Percentiles rank a stretch among this genome's conserved stretches.
phyloP scores from a whole-genome alignment of 106 monocot species.

The Acorus gramineus region DNA sequence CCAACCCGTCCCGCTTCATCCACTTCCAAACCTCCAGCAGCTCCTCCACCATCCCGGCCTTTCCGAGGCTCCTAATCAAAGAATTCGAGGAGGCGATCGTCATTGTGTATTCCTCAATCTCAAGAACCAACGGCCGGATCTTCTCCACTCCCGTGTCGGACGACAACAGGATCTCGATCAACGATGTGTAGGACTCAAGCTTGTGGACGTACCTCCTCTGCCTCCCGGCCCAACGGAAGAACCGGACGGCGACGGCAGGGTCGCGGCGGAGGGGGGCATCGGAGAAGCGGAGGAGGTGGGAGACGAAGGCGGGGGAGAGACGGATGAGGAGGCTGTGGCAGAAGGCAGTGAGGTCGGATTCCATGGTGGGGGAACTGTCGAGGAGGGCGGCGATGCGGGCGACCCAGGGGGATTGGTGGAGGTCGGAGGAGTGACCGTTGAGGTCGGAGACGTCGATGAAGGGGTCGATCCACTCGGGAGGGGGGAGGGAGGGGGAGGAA shows the following conservation, averaged over 20 bases:
- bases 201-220: constrained; percentile 34
- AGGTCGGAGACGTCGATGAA: constrained; percentile 67
- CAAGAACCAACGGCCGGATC: constrained; percentile 26
- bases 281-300: constrained; percentile 34
- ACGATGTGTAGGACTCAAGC: constrained; percentile 40
- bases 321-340: constrained; percentile 46
- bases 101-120: constrained; percentile 23
- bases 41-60: constrained; percentile 58
- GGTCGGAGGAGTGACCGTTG: background rate
- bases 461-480: constrained; percentile 72
- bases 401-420: constrained; percentile 56
- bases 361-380: constrained; percentile 21
- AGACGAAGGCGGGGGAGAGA: constrained; percentile 69
- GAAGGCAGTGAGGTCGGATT: constrained; percentile 40
- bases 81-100: constrained; percentile 17
- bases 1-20: constrained; percentile 42
- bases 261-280: constrained; percentile 13
- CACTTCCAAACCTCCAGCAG: constrained; percentile 52
- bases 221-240: constrained; percentile 60
- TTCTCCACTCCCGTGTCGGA: background rate
- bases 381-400: constrained; percentile 38
- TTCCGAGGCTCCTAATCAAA: constrained; percentile 39
- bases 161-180: constrained; percentile 43
- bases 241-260: constrained; percentile 42
- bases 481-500: constrained; percentile 10